phyloP scores from a whole-genome alignment of 495 filamentous ascomycete species.

The Astrocystis sublimbata region DNA sequence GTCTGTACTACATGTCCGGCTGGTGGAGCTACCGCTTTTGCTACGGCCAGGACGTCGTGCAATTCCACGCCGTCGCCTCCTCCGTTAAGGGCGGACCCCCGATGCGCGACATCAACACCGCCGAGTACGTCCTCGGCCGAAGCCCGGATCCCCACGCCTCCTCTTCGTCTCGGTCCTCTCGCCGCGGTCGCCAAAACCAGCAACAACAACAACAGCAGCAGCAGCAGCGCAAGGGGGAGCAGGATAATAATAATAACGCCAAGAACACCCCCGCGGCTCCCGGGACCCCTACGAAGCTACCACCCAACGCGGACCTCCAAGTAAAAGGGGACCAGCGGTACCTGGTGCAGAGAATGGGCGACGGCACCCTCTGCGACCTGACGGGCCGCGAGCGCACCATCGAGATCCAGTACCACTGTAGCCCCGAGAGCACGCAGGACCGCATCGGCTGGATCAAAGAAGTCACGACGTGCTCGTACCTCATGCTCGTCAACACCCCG shows the following conservation, averaged over 20 bases:
- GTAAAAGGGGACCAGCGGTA: constrained; percentile 83
- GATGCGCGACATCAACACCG: constrained; percentile 73
- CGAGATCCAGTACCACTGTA: constrained; percentile 92
- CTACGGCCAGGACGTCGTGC: constrained; percentile 82
- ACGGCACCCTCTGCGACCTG: constrained; percentile 89
- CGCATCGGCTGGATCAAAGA: constrained; percentile 96
- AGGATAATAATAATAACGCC: too few species aligned
- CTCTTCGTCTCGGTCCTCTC: constrained; percentile 24
- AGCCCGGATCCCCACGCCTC: constrained; percentile 31
- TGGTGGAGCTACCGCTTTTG: constrained; percentile 99
- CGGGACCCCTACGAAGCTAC: constrained; percentile 38
- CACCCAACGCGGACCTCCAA: constrained; percentile 66
- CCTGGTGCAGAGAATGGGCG: constrained; percentile 81
- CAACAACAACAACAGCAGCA: not conserved
- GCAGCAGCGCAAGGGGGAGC: too few species aligned
- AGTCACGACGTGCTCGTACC: constrained; percentile 85
- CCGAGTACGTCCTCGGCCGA: constrained; percentile 77
- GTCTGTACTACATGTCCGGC: constrained; percentile 86
- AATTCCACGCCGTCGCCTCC: constrained; percentile 83
- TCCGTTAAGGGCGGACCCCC: constrained; percentile 61
- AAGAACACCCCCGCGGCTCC: constrained; percentile 26
- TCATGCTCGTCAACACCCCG: constrained; percentile 94
- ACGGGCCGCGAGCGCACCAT: constrained; percentile 82
- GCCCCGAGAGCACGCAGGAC: constrained; percentile 70
- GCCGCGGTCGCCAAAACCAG: constrained; percentile 37